phyloP scores from a whole-genome alignment of 2,329 filamentous ascomycete species.

The Fusarium sp. region DNA sequence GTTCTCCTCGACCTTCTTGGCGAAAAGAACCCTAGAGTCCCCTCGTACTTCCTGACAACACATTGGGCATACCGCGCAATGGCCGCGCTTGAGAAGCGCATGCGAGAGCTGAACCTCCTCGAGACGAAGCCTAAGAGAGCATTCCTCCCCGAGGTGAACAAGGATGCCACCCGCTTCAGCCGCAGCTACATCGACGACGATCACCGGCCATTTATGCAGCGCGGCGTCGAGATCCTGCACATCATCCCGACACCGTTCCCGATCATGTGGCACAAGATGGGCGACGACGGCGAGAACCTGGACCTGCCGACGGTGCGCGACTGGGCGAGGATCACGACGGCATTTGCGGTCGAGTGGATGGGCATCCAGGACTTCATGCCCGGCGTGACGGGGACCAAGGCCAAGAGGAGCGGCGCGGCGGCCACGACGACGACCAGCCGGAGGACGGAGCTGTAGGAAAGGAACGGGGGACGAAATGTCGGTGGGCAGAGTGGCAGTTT shows the following conservation, averaged over 20 bases:
- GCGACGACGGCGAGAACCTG: slow-evolving; percentile 86
- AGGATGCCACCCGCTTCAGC: slow-evolving; percentile 61
- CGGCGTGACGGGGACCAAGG: slow-evolving; percentile 37
- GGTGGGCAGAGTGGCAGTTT: slow-evolving; percentile 17
- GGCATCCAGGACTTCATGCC: slow-evolving; percentile 68
- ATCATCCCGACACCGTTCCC: slow-evolving; percentile 90
- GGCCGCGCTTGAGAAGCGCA: slow-evolving; percentile 77
- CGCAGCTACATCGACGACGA: slow-evolving; percentile 79
- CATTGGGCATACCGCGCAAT: slow-evolving; percentile 93
- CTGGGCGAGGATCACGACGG: slow-evolving; percentile 87
- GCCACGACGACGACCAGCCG: slow-evolving; percentile 41
- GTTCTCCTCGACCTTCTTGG: slow-evolving; percentile 93
- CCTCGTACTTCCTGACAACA: slow-evolving; percentile 89
- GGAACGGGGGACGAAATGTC: slow-evolving; percentile 21
- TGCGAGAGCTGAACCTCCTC: slow-evolving; percentile 75
- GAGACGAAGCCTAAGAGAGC: slow-evolving; percentile 63
- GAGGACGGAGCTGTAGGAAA: slow-evolving; percentile 49
- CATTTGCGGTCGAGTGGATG: slow-evolving; percentile 93
- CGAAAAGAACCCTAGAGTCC: slow-evolving; percentile 73
- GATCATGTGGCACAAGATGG: slow-evolving; percentile 84
- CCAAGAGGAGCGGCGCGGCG: slow-evolving; percentile 44
- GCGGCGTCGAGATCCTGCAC: slow-evolving; percentile 90
- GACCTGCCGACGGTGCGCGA: slow-evolving; percentile 85
- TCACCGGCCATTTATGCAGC: slow-evolving; percentile 88
- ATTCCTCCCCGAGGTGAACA: slow-evolving; percentile 76